Conservation (phyloP, 1,139 yeast species). For the Debaryomyces nepalensis region DNA sequence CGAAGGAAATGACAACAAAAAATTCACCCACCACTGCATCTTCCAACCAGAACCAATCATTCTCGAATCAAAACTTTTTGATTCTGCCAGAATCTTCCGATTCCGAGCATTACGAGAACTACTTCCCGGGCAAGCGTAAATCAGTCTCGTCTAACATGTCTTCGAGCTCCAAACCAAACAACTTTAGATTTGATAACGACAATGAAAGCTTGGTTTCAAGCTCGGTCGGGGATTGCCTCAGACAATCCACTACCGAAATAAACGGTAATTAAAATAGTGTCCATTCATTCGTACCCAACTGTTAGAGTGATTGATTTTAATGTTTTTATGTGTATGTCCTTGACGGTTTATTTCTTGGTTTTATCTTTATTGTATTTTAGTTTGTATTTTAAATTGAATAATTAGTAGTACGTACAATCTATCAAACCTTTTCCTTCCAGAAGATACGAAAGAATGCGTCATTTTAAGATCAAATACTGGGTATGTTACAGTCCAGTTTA, state of each 20-base stretch:
- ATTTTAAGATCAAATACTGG: no score
- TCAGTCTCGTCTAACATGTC: slow-evolving; percentile 16
- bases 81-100: slow-evolving; percentile 38
- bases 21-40: slow-evolving; percentile 12
- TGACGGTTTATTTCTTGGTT: slow-evolving; percentile 7
- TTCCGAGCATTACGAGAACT: slow-evolving; percentile 19
- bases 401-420: neutral
- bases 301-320: slow-evolving; percentile 4
- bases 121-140: slow-evolving; percentile 14
- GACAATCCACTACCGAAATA: slow-evolving; percentile 44
- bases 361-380: slow-evolving; percentile 10
- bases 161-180: slow-evolving; percentile 5
- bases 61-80: slow-evolving; percentile 27
- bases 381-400: slow-evolving; percentile 10
- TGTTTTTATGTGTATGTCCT: slow-evolving; percentile 8
- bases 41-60: slow-evolving; percentile 4
- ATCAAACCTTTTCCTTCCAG: neutral
- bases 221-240: slow-evolving; percentile 46
- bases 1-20: slow-evolving; percentile 23
- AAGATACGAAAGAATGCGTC: no score
- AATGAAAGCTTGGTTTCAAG: slow-evolving; percentile 43
- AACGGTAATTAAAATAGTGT: slow-evolving; percentile 28
- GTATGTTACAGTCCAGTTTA: no score
- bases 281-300: neutral
- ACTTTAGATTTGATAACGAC: slow-evolving; percentile 15